Evolutionary conservation across 129 eudicot species (phyloP).

Genomic region (Flaveria linearis): DNA sequence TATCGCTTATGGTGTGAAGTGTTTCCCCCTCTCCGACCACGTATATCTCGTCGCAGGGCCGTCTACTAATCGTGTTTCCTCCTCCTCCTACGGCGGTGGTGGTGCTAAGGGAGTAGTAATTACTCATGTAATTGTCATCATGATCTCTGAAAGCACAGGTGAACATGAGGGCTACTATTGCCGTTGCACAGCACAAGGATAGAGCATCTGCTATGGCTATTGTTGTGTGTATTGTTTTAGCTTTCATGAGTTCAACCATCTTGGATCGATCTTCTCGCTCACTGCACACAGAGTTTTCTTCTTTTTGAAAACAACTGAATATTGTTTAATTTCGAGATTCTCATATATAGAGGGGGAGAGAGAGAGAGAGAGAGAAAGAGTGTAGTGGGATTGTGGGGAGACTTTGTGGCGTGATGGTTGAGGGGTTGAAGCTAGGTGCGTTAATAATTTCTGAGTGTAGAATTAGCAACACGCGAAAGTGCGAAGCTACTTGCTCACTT

Average conservation of each 20-base stretch:
- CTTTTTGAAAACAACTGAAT: constrained; percentile 14
- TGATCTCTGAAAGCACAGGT: constrained; percentile 34
- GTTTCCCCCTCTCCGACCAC: constrained; percentile 66
- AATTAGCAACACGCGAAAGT: not conserved
- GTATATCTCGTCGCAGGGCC: constrained; percentile 51
- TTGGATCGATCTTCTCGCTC: not conserved
- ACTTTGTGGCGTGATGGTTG: not conserved
- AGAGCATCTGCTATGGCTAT: constrained; percentile 37
- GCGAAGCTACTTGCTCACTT: too few relatives aligned
- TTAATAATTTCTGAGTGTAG: not conserved
- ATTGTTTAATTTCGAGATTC: not conserved
- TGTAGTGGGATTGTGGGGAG: constrained; percentile 20
- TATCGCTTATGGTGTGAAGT: constrained; percentile 60
- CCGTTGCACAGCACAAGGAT: constrained; percentile 36
- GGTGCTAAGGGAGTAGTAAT: constrained; percentile 11
- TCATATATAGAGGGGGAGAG: not conserved
- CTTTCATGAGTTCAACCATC: constrained; percentile 30
- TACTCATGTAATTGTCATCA: not conserved
- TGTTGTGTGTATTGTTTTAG: constrained; percentile 5
- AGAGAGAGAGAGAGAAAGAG: not conserved
- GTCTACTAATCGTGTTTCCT: not conserved
- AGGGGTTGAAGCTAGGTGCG: not conserved
- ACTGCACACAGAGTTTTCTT: not conserved
- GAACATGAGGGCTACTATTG: constrained; percentile 31
- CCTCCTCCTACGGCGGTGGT: constrained; percentile 2